phyloP scores from a whole-genome alignment of 2,329 filamentous ascomycete species.

The Rhexocercosporidium sp. region DNA sequence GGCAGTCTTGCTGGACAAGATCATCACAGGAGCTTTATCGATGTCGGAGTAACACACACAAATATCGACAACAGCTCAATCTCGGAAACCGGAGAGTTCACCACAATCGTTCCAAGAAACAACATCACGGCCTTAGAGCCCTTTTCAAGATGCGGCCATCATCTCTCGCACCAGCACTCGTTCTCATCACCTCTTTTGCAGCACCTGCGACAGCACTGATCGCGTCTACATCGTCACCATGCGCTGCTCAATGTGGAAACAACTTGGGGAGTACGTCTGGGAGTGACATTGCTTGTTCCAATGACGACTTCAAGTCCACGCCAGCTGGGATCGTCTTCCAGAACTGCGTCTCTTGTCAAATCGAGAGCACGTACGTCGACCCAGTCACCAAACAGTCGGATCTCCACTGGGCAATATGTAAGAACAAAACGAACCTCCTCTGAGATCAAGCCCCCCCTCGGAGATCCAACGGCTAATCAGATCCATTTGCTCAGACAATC shows the following conservation, averaged over 20 bases:
- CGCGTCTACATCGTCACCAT: conserved; percentile 35
- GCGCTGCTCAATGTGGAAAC: conserved; percentile 40
- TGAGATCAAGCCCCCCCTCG: too few relatives aligned
- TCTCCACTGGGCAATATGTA: conserved; percentile 60
- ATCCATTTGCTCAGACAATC: too few relatives aligned
- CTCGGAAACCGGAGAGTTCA: conserved; percentile 9
- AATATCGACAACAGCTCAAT: neutral
- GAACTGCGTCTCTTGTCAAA: conserved; percentile 37
- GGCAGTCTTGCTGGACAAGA: conserved; percentile 36
- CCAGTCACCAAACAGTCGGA: conserved; percentile 53
- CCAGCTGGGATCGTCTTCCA: conserved; percentile 31
- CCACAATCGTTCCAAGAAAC: conserved; percentile 8
- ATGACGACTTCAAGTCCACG: conserved; percentile 24
- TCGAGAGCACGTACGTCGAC: conserved; percentile 52
- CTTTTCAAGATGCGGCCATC: conserved; percentile 35
- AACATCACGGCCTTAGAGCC: conserved; percentile 8
- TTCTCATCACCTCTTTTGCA: conserved; percentile 31
- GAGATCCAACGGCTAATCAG: too few relatives aligned
- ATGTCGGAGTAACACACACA: neutral
- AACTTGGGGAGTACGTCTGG: conserved; percentile 33
- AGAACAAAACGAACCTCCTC: conserved; percentile 41
- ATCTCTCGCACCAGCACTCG: conserved; percentile 23
- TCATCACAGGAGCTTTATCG: conserved; percentile 9
- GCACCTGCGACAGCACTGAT: conserved; percentile 30
- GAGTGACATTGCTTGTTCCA: conserved; percentile 31